Evolutionary conservation across 805 yeast genomes (phyloP).

Genomic region (Gaillardinia entomophila): DNA sequence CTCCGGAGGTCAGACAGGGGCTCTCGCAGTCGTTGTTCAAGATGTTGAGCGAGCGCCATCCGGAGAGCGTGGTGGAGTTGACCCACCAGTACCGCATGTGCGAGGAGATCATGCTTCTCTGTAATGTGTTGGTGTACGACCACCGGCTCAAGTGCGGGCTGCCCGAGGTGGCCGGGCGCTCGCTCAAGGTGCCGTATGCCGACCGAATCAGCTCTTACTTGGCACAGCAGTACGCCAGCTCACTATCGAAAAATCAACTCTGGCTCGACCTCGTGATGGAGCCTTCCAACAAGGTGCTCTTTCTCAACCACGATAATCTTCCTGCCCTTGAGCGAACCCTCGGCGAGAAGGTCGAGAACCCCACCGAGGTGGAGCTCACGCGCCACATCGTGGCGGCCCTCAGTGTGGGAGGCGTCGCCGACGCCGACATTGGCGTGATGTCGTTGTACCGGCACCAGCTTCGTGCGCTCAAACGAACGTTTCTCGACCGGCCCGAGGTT

Average conservation of each 20-base stretch:
- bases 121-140: conserved; percentile 74
- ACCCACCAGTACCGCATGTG: conserved; percentile 91
- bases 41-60: conserved; percentile 64
- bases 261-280: conserved; percentile 61
- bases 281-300: conserved; percentile 58
- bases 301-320: conserved; percentile 70
- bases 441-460: conserved; percentile 81
- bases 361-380: conserved; percentile 63
- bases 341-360: conserved; percentile 70
- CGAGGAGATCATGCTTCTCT: conserved; percentile 74
- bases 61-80: conserved; percentile 69
- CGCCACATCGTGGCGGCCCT: conserved; percentile 57
- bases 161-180: conserved; percentile 53
- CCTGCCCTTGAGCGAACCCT: conserved; percentile 50
- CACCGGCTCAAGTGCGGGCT: conserved; percentile 75
- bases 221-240: background rate
- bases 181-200: conserved; percentile 43
- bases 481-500: conserved; percentile 34
- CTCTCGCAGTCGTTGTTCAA: conserved; percentile 74
- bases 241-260: conserved; percentile 2
- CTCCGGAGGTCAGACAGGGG: conserved; percentile 60
- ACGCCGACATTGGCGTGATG: conserved; percentile 73
- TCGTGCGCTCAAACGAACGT: conserved; percentile 26
- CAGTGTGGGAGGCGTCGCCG: conserved; percentile 52
- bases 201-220: conserved; percentile 14